A percentile compares a stretch with the other conserved stretches of the same genome.
phyloP scores from a whole-genome alignment of 495 filamentous ascomycete species.

The Aspergillus nidulans region DNA sequence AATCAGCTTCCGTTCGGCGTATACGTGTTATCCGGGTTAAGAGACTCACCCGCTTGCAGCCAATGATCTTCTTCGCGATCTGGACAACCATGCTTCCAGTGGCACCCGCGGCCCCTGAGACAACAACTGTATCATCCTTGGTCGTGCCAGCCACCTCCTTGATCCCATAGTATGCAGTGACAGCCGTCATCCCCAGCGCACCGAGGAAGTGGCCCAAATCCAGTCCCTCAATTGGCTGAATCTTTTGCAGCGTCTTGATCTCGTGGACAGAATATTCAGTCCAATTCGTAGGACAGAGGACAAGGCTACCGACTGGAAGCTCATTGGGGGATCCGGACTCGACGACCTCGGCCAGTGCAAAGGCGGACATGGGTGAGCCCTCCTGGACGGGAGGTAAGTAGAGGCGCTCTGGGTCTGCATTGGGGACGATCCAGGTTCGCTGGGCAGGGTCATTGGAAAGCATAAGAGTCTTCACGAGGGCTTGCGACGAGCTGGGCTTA shows the following conservation, averaged over 20 bases:
- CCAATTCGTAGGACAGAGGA: slow-evolving; percentile 41
- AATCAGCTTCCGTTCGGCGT: background rate
- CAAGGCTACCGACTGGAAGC: slow-evolving; percentile 33
- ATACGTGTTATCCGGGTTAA: background rate
- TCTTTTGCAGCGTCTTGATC: slow-evolving; percentile 25
- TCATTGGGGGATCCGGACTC: slow-evolving; percentile 26
- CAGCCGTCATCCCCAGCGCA: slow-evolving; percentile 43
- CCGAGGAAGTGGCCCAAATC: slow-evolving; percentile 46
- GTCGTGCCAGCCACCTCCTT: slow-evolving; percentile 34
- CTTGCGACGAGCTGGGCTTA: slow-evolving; percentile 43
- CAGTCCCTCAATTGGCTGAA: slow-evolving; percentile 31
- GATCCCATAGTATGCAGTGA: slow-evolving; percentile 52
- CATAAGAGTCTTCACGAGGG: slow-evolving; percentile 57
- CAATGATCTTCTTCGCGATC: slow-evolving; percentile 52
- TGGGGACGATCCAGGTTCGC: slow-evolving; percentile 58
- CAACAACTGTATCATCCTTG: slow-evolving; percentile 40
- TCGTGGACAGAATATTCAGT: slow-evolving; percentile 45
- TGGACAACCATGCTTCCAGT: slow-evolving; percentile 45
- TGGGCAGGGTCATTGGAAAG: slow-evolving; percentile 68
- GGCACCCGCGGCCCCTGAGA: slow-evolving; percentile 46
- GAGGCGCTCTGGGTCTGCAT: slow-evolving; percentile 37
- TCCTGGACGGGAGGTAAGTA: slow-evolving; percentile 57
- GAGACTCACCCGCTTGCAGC: slow-evolving; percentile 42
- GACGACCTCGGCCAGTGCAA: slow-evolving; percentile 43
- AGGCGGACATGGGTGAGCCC: slow-evolving; percentile 56